Conservation (phyloP, 2,329 filamentous ascomycete genomes). For the Pseudocercospora fuligena region DNA sequence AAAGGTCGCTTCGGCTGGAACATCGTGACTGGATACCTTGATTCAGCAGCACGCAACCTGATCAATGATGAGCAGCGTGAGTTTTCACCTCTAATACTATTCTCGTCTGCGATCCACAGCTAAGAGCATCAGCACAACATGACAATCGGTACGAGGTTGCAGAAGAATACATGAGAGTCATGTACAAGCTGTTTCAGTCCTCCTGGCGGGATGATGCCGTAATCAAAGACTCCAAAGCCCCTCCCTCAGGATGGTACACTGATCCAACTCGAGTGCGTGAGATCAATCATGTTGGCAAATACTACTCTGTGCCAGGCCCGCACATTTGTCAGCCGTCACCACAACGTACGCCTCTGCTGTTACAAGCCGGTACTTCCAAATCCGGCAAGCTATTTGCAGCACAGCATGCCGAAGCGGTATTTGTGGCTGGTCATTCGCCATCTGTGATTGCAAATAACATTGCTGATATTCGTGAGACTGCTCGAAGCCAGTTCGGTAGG, state of each 20-base stretch:
- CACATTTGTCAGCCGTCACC: conserved; percentile 51
- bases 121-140: conserved; percentile 52
- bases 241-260: conserved; percentile 56
- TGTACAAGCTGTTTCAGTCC: conserved; percentile 65
- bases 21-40: conserved; percentile 67
- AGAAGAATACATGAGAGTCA: conserved; percentile 64
- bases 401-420: conserved; percentile 67
- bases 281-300: conserved; percentile 64
- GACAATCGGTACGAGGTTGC: conserved; percentile 65
- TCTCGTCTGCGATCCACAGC: background rate
- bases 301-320: conserved; percentile 50
- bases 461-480: conserved; percentile 63
- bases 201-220: conserved; percentile 62
- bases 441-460: conserved; percentile 64
- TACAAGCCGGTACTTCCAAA: conserved; percentile 63
- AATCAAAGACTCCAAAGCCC: conserved; percentile 56
- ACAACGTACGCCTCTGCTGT: conserved; percentile 46
- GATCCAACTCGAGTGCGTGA: conserved; percentile 63
- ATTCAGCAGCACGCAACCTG: conserved; percentile 66
- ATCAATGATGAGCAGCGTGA: conserved; percentile 57
- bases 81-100: conserved; percentile 29
- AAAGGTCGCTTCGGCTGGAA: conserved; percentile 68
- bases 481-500: conserved; percentile 57
- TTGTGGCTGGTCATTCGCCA: conserved; percentile 68
- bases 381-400: conserved; percentile 62